phyloP scores from a whole-genome alignment of 495 filamentous ascomycete genomes.

The Lophiostoma macrostomum region DNA sequence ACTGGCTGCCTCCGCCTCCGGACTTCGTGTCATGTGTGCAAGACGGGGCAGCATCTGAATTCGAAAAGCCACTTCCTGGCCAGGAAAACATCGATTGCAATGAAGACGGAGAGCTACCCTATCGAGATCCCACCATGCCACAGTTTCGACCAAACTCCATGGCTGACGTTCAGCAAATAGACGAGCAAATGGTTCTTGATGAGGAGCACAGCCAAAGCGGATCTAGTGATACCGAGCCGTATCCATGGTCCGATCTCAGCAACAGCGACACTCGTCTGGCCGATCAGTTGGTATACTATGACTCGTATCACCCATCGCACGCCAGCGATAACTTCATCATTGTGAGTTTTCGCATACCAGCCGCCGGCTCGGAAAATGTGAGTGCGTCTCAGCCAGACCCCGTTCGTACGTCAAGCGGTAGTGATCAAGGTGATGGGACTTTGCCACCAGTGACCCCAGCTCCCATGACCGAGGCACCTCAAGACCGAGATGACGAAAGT shows the following conservation, averaged over 20 bases:
- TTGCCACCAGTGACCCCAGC: too few species aligned
- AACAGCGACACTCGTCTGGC: too few species aligned
- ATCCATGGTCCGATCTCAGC: background rate
- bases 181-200: background rate
- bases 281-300: too few species aligned
- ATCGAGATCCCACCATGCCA: conserved; percentile 29
- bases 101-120: background rate
- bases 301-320: too few species aligned
- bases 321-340: too few species aligned
- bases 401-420: too few species aligned
- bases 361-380: too few species aligned
- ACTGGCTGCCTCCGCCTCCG: conserved; percentile 14
- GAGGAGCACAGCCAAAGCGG: background rate
- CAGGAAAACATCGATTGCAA: background rate
- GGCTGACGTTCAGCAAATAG: background rate
- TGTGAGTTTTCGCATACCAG: too few species aligned
- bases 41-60: background rate
- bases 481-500: too few species aligned
- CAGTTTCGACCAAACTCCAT: conserved; percentile 32
- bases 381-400: too few species aligned
- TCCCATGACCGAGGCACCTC: too few species aligned
- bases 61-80: background rate
- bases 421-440: too few species aligned
- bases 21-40: background rate
- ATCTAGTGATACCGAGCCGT: background rate